Evolutionary conservation across 495 filamentous ascomycete genomes (phyloP).

Genomic region (Chaetomium fimeti): DNA sequence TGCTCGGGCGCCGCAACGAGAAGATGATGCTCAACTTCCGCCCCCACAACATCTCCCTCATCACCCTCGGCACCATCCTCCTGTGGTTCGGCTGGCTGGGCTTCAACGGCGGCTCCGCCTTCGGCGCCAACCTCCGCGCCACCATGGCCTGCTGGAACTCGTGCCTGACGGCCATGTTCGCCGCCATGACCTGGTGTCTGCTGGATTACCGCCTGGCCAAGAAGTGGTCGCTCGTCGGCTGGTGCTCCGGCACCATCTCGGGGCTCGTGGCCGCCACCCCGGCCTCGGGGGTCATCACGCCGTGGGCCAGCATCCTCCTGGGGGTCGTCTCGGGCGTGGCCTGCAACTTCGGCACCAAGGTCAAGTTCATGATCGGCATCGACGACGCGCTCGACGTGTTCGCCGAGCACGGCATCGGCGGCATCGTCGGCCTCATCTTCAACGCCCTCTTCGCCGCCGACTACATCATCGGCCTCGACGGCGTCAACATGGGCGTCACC

Average conservation of each 20-base stretch:
- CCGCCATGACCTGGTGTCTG: constrained; percentile 81
- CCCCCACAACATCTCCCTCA: constrained; percentile 97
- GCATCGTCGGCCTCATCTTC: constrained; percentile 88
- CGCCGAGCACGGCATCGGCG: constrained; percentile 94
- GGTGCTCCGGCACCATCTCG: constrained; percentile 93
- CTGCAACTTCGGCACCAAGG: constrained; percentile 93
- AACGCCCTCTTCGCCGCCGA: constrained; percentile 86
- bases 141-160: constrained; percentile 97
- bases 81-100: constrained; percentile 99
- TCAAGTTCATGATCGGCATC: constrained; percentile 94
- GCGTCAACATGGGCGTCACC: constrained; percentile 73
- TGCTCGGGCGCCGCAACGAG: constrained; percentile 94
- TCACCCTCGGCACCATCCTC: constrained; percentile 90
- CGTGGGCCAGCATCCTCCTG: constrained; percentile 84
- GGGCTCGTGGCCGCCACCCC: constrained; percentile 90
- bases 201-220: constrained; percentile 92
- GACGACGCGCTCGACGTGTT: constrained; percentile 98
- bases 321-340: constrained; percentile 81
- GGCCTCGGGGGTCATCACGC: constrained; percentile 80
- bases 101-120: constrained; percentile 97
- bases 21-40: constrained; percentile 98
- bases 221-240: constrained; percentile 99
- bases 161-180: constrained; percentile 87
- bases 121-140: constrained; percentile 92
- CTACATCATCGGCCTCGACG: constrained; percentile 91